A percentile compares a stretch with the other conserved stretches of the same genome.
phyloP scores from a whole-genome alignment of 2,329 filamentous ascomycete species.

The Trichophyton verrucosum region DNA sequence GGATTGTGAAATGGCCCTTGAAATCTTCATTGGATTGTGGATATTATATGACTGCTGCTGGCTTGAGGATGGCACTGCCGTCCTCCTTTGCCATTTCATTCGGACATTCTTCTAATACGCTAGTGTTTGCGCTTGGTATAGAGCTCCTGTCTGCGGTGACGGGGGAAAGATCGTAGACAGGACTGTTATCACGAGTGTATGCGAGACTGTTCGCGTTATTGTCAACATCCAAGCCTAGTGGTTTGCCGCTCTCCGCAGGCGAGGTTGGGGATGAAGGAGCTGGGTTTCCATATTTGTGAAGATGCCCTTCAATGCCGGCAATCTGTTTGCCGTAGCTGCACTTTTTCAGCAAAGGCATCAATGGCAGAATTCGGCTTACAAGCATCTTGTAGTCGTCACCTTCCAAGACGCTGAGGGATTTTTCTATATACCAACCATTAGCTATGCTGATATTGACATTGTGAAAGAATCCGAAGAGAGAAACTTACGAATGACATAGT shows the following conservation, averaged over 20 bases:
- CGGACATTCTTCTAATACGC: conserved; percentile 32
- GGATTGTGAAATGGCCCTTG: background rate
- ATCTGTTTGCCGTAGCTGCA: conserved; percentile 55
- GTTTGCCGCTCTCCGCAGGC: background rate
- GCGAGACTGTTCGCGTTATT: background rate
- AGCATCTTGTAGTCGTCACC: conserved; percentile 49
- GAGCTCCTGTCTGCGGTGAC: conserved; percentile 54
- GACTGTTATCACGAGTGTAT: conserved; percentile 7
- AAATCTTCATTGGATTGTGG: background rate
- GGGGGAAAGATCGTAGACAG: conserved; percentile 17
- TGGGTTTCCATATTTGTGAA: background rate
- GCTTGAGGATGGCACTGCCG: background rate
- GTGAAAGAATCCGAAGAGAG: background rate
- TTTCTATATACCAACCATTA: conserved; percentile 46
- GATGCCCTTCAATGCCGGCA: conserved; percentile 45
- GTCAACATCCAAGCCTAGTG: background rate
- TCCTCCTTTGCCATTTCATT: conserved; percentile 18
- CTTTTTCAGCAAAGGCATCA: conserved; percentile 51
- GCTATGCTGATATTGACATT: background rate
- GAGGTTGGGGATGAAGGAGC: conserved; percentile 1
- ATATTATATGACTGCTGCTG: background rate
- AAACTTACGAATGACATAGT: conserved; percentile 88
- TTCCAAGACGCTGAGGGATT: conserved; percentile 55
- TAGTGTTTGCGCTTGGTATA: conserved; percentile 51
- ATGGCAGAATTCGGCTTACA: conserved; percentile 50